phyloP scores from a whole-genome alignment of 768 basidiomycete genomes.

The Fistulinella prunicolor region DNA sequence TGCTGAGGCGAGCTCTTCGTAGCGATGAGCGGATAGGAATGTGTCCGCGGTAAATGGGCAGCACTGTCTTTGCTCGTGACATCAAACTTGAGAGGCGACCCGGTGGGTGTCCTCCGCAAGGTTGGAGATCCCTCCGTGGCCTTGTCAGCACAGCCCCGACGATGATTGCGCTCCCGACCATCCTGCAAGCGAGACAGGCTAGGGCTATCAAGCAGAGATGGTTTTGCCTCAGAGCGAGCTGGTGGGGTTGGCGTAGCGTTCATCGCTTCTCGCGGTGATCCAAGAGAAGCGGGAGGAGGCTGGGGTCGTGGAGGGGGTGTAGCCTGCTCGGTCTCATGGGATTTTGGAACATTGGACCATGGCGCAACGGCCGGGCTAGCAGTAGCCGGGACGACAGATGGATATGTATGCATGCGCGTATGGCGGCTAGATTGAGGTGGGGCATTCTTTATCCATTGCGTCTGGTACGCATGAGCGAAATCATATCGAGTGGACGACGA shows the following conservation, averaged over 20 bases:
- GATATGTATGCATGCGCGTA: constrained; percentile 48
- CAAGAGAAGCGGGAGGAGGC: constrained; percentile 19
- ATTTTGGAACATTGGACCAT: constrained; percentile 29
- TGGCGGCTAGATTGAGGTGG: constrained; percentile 18
- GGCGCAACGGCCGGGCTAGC: constrained; percentile 36
- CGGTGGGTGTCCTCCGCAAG: constrained; percentile 48
- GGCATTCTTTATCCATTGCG: constrained; percentile 24
- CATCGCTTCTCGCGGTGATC: constrained; percentile 16
- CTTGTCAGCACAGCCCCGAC: constrained; percentile 54
- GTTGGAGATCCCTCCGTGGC: constrained; percentile 27
- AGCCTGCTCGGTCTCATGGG: neutral
- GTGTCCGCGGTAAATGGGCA: constrained; percentile 27
- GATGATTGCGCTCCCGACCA: constrained; percentile 45
- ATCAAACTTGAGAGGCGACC: constrained; percentile 37
- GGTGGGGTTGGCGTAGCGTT: constrained; percentile 6
- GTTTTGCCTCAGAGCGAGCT: constrained; percentile 12
- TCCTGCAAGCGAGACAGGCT: constrained; percentile 10
- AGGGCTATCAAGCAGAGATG: constrained; percentile 6
- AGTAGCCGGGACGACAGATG: constrained; percentile 40
- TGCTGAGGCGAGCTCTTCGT: constrained; percentile 7
- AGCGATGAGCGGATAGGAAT: constrained; percentile 36
- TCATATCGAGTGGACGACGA: constrained; percentile 58
- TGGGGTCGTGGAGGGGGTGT: neutral
- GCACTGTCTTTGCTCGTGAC: constrained; percentile 21
- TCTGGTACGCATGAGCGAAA: constrained; percentile 49